Percentiles rank a stretch among this genome's conserved stretches.
phyloP scores from a whole-genome alignment of 768 basidiomycete species.

The Fibroporia radiculosa region DNA sequence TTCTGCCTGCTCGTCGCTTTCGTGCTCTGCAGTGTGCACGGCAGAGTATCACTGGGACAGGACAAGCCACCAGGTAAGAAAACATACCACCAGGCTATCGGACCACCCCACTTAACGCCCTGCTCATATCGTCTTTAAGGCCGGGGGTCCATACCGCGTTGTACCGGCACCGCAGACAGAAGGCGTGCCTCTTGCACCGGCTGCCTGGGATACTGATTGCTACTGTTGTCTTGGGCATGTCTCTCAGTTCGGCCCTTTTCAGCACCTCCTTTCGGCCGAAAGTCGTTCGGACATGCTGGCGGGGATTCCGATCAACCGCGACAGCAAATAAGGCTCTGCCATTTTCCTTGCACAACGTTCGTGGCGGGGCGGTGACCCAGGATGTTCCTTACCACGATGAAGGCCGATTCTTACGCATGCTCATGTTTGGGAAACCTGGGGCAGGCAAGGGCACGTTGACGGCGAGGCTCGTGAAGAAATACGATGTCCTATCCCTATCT shows the following conservation, averaged over 20 bases:
- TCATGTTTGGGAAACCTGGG: constrained; percentile 79
- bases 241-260: constrained; percentile 1
- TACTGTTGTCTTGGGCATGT: constrained; percentile 4
- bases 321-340: constrained; percentile 37
- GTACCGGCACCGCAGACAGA: no score
- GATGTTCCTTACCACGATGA: constrained; percentile 1
- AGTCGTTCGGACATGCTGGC: constrained; percentile 2
- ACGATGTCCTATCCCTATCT: constrained; percentile 69
- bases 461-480: constrained; percentile 67
- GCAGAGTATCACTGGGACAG: no score
- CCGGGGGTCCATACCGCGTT: no score
- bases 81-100: no score
- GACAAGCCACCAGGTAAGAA: no score
- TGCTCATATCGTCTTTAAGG: not conserved
- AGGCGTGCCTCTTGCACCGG: not conserved
- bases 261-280: constrained; percentile 5
- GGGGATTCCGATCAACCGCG: constrained; percentile 24
- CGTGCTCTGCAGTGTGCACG: no score
- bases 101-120: not conserved
- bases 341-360: constrained; percentile 33
- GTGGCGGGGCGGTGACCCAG: constrained; percentile 19
- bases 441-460: constrained; percentile 84
- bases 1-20: no score
- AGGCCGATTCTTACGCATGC: constrained; percentile 43
- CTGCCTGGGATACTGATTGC: not conserved